These are phyloP conservation scores for Xerocomus minutiporus DNA, from an alignment of 1,284 basidiomycete species.

Conservation along the genomic window DNA sequence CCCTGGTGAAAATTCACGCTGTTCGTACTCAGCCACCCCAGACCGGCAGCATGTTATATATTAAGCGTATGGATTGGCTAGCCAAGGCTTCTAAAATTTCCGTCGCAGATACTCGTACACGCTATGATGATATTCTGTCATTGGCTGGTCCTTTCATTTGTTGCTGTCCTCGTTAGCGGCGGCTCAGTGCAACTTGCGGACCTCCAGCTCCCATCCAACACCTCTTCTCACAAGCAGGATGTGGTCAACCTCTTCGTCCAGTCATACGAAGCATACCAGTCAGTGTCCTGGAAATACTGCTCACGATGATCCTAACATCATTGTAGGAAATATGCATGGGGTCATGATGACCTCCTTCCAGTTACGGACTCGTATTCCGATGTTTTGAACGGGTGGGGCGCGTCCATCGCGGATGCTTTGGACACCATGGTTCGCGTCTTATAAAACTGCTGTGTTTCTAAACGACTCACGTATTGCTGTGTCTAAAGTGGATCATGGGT, in stretches of 20 bases:
- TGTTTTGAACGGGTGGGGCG: conserved; percentile 68
- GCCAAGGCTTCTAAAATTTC: too few relatives aligned
- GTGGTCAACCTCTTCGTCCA: conserved; percentile 53
- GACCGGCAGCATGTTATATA: too few relatives aligned
- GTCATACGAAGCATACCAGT: conserved; percentile 60
- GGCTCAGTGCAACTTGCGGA: conserved; percentile 43
- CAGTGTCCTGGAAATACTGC: conserved; percentile 14
- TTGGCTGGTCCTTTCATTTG: conserved; percentile 13
- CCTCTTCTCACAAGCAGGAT: conserved; percentile 38
- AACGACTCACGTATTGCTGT: background rate
- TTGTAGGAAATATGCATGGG: conserved; percentile 53
- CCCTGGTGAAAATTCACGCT: too few relatives aligned
- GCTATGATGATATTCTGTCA: background rate
- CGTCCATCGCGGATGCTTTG: conserved; percentile 61
- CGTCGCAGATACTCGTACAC: background rate
- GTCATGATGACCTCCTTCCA: conserved; percentile 61
- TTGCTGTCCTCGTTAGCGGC: conserved; percentile 19
- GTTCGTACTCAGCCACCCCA: too few relatives aligned
- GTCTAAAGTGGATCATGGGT: conserved; percentile 25
- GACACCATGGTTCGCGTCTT: conserved; percentile 50
- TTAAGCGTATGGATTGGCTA: too few relatives aligned
- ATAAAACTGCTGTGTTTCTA: background rate
- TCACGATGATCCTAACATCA: background rate
- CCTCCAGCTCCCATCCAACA: conserved; percentile 42
- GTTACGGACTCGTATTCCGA: conserved; percentile 48